Evolutionary conservation across 2,329 filamentous ascomycete species (phyloP), one percentile per base, ranked within the genome.

Genomic region (Metarhizium brunneum): DNA sequence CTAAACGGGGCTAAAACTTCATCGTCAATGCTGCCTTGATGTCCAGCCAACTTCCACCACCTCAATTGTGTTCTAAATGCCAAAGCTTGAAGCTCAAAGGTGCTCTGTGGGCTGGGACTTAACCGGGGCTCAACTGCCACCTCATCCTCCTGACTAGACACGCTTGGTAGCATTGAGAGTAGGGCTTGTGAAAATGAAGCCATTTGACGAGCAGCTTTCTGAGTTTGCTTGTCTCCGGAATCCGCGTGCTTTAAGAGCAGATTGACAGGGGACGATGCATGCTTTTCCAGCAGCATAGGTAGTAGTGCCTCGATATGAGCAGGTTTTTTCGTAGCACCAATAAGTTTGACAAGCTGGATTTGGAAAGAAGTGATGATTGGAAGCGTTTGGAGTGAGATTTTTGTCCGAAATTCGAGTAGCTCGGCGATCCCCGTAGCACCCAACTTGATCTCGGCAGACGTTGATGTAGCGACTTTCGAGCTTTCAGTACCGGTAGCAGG

Each of bases 1-100:
- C 79, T 76, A 51, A 89, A 79, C 0, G 87, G 86, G 1, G 81
- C 74, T n/a, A 86, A 64, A 6, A 91, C 68, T 14, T 90, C 86
- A 56, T 83, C 84, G 40, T 84, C 79, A 4, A 79, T 65, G 56
- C 86, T 78, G 1, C 79, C 80, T 57, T 78, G 67, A 62, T 88
- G 84, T 2, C 77, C 75, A 6, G 79, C 79, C 56, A 89, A 63
- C 47, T 69, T 73, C 86, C 87, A 90, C 79, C 83, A 88, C 47
- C 74, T 71, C n/a, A 85, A 68, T 35, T 86, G 79, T 7, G 79
- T 73, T 29, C 77, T 75, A 43, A 92, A 76, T 10, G 83, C 86
- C 1, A 88, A 67, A 1, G 76, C 71, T 61, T 91, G 87, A 1
- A 90, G 67, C 58, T 81, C 77, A 52, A 91, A 78, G 1, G 81